phyloP scores from a whole-genome alignment of 192 early-diverging fungal genomes.

The Rhizoclosmatium sp. region DNA sequence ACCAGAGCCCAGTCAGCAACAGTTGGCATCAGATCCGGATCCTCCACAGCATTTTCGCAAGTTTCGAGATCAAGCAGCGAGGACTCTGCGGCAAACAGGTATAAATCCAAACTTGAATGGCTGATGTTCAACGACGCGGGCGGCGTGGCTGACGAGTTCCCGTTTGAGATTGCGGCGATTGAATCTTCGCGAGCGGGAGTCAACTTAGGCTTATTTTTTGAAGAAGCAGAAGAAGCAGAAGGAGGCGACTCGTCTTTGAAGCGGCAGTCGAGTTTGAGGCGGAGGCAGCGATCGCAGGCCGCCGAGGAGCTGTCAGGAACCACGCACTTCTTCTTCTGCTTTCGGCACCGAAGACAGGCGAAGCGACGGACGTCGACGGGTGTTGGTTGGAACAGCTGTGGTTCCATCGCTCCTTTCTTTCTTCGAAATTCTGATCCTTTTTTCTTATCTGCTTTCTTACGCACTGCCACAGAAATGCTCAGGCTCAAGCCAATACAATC shows the following conservation, averaged over 20 bases:
- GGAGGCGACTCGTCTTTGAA: background rate
- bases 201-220: no score
- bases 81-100: background rate
- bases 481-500: no score
- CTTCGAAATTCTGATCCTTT: no score
- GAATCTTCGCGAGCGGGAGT: no score
- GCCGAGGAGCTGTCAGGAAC: background rate
- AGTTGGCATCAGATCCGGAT: constrained; percentile 13
- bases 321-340: no score
- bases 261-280: background rate
- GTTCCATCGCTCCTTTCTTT: no score
- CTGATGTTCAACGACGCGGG: background rate
- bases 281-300: background rate
- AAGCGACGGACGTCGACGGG: no score
- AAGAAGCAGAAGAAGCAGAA: background rate
- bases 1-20: constrained; percentile 7
- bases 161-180: no score
- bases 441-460: no score
- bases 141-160: background rate
- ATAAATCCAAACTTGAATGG: background rate
- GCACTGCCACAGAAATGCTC: no score
- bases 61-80: background rate
- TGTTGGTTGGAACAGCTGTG: no score
- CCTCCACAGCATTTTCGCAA: background rate
- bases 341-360: no score